phyloP scores from a whole-genome alignment of 2,329 filamentous ascomycete genomes.

The Exophiala spinifera region DNA sequence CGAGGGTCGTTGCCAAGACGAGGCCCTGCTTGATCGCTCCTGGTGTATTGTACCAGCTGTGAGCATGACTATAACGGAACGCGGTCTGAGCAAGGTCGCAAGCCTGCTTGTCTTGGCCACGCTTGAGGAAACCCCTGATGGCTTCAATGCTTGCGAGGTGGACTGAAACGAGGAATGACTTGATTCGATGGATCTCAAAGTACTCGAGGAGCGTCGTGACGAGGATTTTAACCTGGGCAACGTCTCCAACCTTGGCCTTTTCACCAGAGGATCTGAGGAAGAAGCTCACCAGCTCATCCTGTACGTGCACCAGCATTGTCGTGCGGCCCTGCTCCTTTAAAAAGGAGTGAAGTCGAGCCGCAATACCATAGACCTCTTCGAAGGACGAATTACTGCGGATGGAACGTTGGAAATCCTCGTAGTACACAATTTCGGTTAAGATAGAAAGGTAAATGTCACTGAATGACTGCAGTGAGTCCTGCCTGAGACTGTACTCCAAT shows the following conservation, averaged over 20 bases:
- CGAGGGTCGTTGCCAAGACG: background rate
- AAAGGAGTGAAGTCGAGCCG: constrained; percentile 37
- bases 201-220: constrained; percentile 31
- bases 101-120: constrained; percentile 12
- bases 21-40: constrained; percentile 3
- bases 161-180: constrained; percentile 10
- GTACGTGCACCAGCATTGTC: constrained; percentile 30
- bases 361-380: constrained; percentile 36
- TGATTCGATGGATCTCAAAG: constrained; percentile 33
- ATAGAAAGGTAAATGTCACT: constrained; percentile 45
- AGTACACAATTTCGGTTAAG: constrained; percentile 44
- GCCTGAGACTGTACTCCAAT: constrained; percentile 41
- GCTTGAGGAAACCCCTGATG: constrained; percentile 10
- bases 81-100: constrained; percentile 8
- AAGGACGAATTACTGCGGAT: constrained; percentile 40
- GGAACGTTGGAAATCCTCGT: constrained; percentile 39
- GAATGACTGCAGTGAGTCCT: constrained; percentile 33
- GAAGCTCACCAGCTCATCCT: constrained; percentile 34
- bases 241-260: constrained; percentile 31
- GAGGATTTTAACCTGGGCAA: constrained; percentile 34
- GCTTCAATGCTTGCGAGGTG: constrained; percentile 12
- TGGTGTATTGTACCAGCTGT: background rate
- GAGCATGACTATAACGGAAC: constrained; percentile 1
- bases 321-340: constrained; percentile 31
- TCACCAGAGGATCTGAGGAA: constrained; percentile 36